Evolutionary conservation across 2,329 filamentous ascomycete genomes (phyloP).

Genomic region (Exophiala sp.): DNA sequence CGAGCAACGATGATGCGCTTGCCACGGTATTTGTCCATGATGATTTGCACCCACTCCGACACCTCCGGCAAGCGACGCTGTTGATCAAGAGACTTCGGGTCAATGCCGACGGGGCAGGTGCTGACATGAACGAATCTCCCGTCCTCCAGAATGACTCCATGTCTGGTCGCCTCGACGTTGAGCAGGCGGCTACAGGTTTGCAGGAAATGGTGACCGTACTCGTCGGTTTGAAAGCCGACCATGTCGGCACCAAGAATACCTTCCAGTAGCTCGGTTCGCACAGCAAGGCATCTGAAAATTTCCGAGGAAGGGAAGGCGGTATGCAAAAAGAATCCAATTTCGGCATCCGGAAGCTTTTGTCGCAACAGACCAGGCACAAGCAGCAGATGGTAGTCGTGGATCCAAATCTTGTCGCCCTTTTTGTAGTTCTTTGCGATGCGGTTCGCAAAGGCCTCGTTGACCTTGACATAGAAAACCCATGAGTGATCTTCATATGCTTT

Average conservation of each 20-base stretch:
- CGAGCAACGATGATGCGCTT: slow-evolving; percentile 89
- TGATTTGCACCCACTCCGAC: slow-evolving; percentile 67
- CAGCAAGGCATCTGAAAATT: slow-evolving; percentile 85
- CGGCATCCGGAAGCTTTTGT: slow-evolving; percentile 76
- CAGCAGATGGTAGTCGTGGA: slow-evolving; percentile 91
- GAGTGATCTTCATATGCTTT: slow-evolving; percentile 97
- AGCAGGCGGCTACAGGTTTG: slow-evolving; percentile 91
- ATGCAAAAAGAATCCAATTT: slow-evolving; percentile 94
- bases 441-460: slow-evolving; percentile 91
- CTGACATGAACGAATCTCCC: slow-evolving; percentile 79
- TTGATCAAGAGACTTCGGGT: slow-evolving; percentile 66
- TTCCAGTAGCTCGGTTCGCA: slow-evolving; percentile 78
- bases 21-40: slow-evolving; percentile 76
- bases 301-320: slow-evolving; percentile 94
- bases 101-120: slow-evolving; percentile 82
- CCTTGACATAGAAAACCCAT: slow-evolving; percentile 86
- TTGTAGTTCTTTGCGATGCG: slow-evolving; percentile 89
- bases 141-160: slow-evolving; percentile 85
- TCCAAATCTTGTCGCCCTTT: slow-evolving; percentile 84
- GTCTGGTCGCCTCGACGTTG: slow-evolving; percentile 79
- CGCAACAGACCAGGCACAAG: slow-evolving; percentile 85
- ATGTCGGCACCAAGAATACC: slow-evolving; percentile 91
- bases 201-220: slow-evolving; percentile 89
- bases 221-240: slow-evolving; percentile 86
- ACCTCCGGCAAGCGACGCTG: slow-evolving; percentile 69